A percentile compares a stretch with the other conserved stretches of the same genome.
phyloP scores from a whole-genome alignment of 2,329 filamentous ascomycete genomes.

The Didymella glomerata region DNA sequence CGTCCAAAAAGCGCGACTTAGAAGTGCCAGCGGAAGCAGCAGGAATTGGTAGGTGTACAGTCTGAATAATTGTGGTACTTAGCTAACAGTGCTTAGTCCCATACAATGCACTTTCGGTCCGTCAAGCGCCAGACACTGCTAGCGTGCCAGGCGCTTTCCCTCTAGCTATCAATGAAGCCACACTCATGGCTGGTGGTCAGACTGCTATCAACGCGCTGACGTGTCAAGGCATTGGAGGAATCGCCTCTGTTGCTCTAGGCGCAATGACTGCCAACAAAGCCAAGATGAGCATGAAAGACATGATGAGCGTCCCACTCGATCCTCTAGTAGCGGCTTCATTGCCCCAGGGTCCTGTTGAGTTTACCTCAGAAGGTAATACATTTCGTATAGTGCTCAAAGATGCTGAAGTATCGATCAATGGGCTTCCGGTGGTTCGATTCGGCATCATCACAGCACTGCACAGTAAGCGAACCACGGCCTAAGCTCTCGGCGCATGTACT shows the following conservation, averaged over 20 bases:
- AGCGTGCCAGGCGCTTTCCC: neutral
- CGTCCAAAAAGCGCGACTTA: constrained; percentile 13
- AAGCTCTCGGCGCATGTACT: neutral
- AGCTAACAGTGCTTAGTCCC: constrained; percentile 24
- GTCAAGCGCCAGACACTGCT: constrained; percentile 16
- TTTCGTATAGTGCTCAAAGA: constrained; percentile 34
- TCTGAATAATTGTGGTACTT: too few species aligned
- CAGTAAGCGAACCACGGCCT: constrained; percentile 15
- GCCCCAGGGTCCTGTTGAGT: constrained; percentile 34
- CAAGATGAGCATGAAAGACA: constrained; percentile 17
- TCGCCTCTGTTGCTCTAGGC: constrained; percentile 33
- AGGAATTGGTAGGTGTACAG: constrained; percentile 28
- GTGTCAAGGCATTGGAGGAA: constrained; percentile 40
- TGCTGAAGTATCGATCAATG: constrained; percentile 35
- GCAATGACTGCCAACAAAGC: constrained; percentile 25
- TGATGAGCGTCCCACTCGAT: constrained; percentile 27
- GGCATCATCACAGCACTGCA: constrained; percentile 35
- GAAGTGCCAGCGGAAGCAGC: constrained; percentile 5
- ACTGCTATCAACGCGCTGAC: constrained; percentile 30
- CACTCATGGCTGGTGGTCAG: constrained; percentile 32
- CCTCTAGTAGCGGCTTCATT: constrained; percentile 27
- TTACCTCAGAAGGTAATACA: constrained; percentile 37
- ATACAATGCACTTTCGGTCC: constrained; percentile 19
- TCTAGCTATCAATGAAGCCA: constrained; percentile 33
- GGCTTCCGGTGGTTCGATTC: constrained; percentile 27